These are phyloP conservation scores for Tolypocladium tropicale DNA, from an alignment of 2,329 filamentous ascomycete genomes.

Conservation along the genomic window DNA sequence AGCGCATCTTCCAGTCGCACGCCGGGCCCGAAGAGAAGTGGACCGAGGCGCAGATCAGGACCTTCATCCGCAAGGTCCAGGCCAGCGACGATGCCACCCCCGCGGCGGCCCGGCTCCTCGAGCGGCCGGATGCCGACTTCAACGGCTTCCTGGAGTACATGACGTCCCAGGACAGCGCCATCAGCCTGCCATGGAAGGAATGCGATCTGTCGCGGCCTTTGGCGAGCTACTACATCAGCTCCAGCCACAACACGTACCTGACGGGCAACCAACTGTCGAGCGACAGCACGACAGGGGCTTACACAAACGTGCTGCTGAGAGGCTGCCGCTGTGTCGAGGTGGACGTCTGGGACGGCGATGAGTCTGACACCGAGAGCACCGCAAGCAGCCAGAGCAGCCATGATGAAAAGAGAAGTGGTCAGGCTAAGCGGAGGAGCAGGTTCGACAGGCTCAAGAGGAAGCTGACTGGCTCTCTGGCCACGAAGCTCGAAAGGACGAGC, in stretches of 20 bases:
- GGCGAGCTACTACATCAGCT: slow-evolving; percentile 87
- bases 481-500: slow-evolving; percentile 37
- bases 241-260: slow-evolving; percentile 91
- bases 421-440: slow-evolving; percentile 44
- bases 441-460: slow-evolving; percentile 55
- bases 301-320: slow-evolving; percentile 72
- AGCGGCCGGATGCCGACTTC: slow-evolving; percentile 30
- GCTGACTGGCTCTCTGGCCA: slow-evolving; percentile 30
- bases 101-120: slow-evolving; percentile 14
- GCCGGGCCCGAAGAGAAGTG: slow-evolving; percentile 31
- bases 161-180: slow-evolving; percentile 36
- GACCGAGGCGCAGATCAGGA: slow-evolving; percentile 31
- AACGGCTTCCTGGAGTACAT: slow-evolving; percentile 44
- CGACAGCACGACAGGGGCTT: slow-evolving; percentile 77
- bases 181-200: slow-evolving; percentile 26
- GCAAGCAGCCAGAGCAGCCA: slow-evolving; percentile 42
- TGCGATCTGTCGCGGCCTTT: slow-evolving; percentile 63
- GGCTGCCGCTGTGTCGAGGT: slow-evolving; percentile 90
- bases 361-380: slow-evolving; percentile 58
- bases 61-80: slow-evolving; percentile 38
- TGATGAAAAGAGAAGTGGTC: slow-evolving; percentile 28
- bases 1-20: slow-evolving; percentile 35
- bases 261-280: slow-evolving; percentile 82
- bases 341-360: slow-evolving; percentile 87
- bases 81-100: slow-evolving; percentile 23